Conservation (phyloP, 176 grass and related monocot genomes). For the Hyparrhenia diplandra region DNA sequence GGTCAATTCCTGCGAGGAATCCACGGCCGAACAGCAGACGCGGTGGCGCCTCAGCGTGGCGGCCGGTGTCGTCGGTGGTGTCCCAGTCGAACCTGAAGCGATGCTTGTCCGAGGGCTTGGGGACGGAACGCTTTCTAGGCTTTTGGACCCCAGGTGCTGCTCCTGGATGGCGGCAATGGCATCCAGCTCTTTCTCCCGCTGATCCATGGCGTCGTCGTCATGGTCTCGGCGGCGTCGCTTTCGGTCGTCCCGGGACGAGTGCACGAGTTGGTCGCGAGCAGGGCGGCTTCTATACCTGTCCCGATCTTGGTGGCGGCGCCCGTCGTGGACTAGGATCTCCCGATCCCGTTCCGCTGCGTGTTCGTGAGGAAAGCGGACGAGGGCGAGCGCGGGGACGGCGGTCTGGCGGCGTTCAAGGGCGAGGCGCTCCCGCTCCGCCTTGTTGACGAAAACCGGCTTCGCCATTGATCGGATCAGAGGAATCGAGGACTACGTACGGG, state of each 20-base stretch:
- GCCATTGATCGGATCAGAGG: too few relatives aligned
- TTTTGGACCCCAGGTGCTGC: slow-evolving; percentile 93
- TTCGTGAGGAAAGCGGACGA: background rate
- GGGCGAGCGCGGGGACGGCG: slow-evolving; percentile 40
- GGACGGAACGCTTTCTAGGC: slow-evolving; percentile 80
- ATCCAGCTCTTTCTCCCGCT: slow-evolving; percentile 85
- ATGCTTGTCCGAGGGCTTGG: slow-evolving; percentile 88
- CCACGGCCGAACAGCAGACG: slow-evolving; percentile 73
- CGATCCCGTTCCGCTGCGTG: too few relatives aligned
- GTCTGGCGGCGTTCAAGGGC: slow-evolving; percentile 78
- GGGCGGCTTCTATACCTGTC: slow-evolving; percentile 29
- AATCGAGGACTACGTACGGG: too few relatives aligned
- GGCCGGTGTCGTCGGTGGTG: slow-evolving; percentile 88
- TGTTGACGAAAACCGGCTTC: slow-evolving; percentile 63
- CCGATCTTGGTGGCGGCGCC: background rate
- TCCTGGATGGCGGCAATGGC: slow-evolving; percentile 64
- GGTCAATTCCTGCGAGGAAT: slow-evolving; percentile 21
- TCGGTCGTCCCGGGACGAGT: slow-evolving; percentile 3
- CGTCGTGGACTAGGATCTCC: too few relatives aligned
- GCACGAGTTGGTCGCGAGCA: background rate
- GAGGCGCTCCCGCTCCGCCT: slow-evolving; percentile 62
- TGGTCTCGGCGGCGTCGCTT: too few relatives aligned
- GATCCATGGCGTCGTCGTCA: slow-evolving; percentile 30
- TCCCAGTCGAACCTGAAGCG: slow-evolving; percentile 98
- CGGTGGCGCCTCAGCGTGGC: slow-evolving; percentile 39